phyloP scores from a whole-genome alignment of 176 grass and related monocot species.

The Carex cristatella region DNA sequence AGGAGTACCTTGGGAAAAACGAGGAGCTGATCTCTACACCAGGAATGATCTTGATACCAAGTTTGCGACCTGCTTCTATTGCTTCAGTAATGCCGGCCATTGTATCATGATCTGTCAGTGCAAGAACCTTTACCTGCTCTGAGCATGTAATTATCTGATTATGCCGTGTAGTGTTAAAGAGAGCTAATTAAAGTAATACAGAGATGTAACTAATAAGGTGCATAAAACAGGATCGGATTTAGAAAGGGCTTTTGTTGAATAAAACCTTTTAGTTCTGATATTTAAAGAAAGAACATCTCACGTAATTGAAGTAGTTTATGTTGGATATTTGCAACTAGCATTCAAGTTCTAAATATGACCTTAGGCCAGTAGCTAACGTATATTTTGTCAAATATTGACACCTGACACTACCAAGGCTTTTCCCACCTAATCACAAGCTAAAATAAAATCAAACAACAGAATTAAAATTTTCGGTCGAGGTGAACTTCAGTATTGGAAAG shows the following conservation, averaged over 20 bases:
- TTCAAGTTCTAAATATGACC: neutral
- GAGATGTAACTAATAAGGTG: neutral
- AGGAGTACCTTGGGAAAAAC: constrained; percentile 38
- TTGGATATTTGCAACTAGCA: neutral
- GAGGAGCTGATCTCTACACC: constrained; percentile 67
- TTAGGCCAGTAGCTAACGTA: neutral
- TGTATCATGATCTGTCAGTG: constrained; percentile 79
- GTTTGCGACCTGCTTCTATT: constrained; percentile 34
- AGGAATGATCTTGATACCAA: constrained; percentile 61
- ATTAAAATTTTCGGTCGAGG: neutral
- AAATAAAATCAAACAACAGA: neutral
- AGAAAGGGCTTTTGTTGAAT: neutral
- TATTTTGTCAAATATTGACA: neutral
- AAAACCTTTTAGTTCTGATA: neutral
- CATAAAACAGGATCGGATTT: neutral
- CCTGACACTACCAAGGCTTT: neutral
- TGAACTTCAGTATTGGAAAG: neutral
- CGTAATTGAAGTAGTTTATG: neutral
- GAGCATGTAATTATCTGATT: constrained; percentile 22
- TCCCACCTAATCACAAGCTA: neutral
- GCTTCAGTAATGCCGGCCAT: constrained; percentile 64
- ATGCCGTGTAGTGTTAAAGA: constrained; percentile 5
- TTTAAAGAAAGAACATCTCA: neutral
- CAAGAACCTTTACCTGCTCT: constrained; percentile 75
- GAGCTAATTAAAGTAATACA: neutral